Conservation (phyloP, 1,284 basidiomycete genomes). For the Cutaneotrichosporon dermatis region DNA sequence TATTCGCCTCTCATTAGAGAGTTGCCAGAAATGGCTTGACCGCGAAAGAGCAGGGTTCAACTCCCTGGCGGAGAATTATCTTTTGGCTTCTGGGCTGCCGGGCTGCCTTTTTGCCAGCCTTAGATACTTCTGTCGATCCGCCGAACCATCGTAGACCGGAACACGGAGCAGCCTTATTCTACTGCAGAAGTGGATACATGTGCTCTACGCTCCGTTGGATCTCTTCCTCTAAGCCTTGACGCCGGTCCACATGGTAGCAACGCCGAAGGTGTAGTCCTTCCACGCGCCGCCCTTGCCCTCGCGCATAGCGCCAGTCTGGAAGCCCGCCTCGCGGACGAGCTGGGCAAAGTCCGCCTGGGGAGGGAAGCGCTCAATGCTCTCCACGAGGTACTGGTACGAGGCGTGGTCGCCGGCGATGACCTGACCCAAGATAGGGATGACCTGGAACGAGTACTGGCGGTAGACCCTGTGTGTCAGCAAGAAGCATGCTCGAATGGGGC, state of each 20-base stretch:
- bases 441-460: constrained; percentile 91
- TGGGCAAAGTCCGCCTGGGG: constrained; percentile 81
- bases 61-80: too few relatives aligned
- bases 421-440: constrained; percentile 91
- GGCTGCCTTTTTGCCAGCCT: too few relatives aligned
- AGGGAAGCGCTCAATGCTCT: constrained; percentile 94
- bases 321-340: constrained; percentile 69
- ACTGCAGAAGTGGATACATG: background rate
- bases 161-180: background rate
- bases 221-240: constrained; percentile 56
- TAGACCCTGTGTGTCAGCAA: constrained; percentile 61
- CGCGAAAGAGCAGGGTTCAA: too few relatives aligned
- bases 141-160: too few relatives aligned
- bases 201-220: background rate
- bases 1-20: too few relatives aligned
- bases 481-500: too few relatives aligned
- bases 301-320: constrained; percentile 63
- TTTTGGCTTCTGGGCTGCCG: too few relatives aligned
- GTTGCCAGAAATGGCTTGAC: too few relatives aligned
- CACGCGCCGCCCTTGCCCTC: constrained; percentile 82
- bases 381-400: constrained; percentile 96
- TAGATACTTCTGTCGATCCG: too few relatives aligned
- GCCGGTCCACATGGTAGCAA: constrained; percentile 77
- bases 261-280: constrained; percentile 78
- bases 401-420: constrained; percentile 91